Percentiles rank a stretch among this genome's conserved stretches.
Conservation (phyloP, 2,329 filamentous ascomycete genomes). For the Sordariomycetes sp. region DNA sequence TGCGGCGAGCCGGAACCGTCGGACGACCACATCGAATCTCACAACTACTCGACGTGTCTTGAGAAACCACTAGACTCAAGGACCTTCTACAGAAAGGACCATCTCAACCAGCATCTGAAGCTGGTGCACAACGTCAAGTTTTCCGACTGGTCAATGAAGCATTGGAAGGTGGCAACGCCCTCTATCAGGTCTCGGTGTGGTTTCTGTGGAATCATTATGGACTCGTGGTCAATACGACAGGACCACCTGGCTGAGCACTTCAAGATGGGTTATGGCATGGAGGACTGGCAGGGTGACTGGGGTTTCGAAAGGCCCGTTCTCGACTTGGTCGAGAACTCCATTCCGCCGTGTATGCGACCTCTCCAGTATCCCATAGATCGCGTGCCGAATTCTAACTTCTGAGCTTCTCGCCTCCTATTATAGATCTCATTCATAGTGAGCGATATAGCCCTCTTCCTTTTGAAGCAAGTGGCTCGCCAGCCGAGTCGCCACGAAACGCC, state of each 20-base stretch:
- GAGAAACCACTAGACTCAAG: slow-evolving; percentile 52
- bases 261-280: slow-evolving; percentile 55
- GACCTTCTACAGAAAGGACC: slow-evolving; percentile 57
- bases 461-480: slow-evolving; percentile 30
- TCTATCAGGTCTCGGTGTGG: slow-evolving; percentile 54
- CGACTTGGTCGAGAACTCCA: slow-evolving; percentile 55
- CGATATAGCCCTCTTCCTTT: slow-evolving; percentile 45
- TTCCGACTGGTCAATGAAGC: slow-evolving; percentile 52
- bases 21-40: slow-evolving; percentile 43
- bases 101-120: slow-evolving; percentile 54
- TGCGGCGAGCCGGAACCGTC: slow-evolving; percentile 46
- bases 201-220: slow-evolving; percentile 53
- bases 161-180: slow-evolving; percentile 49
- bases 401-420: slow-evolving; percentile 10
- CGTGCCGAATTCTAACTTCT: slow-evolving; percentile 26
- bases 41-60: slow-evolving; percentile 54
- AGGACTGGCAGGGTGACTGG: slow-evolving; percentile 61
- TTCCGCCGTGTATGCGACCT: slow-evolving; percentile 49
- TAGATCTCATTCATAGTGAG: slow-evolving; percentile 55
- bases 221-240: slow-evolving; percentile 48
- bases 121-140: slow-evolving; percentile 54
- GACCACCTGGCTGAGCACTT: slow-evolving; percentile 60
- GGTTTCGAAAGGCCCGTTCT: slow-evolving; percentile 52
- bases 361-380: slow-evolving; percentile 23
- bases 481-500: slow-evolving; percentile 41